Conservation (phyloP, 179 eudicot species). For the Drosera spatulata region DNA sequence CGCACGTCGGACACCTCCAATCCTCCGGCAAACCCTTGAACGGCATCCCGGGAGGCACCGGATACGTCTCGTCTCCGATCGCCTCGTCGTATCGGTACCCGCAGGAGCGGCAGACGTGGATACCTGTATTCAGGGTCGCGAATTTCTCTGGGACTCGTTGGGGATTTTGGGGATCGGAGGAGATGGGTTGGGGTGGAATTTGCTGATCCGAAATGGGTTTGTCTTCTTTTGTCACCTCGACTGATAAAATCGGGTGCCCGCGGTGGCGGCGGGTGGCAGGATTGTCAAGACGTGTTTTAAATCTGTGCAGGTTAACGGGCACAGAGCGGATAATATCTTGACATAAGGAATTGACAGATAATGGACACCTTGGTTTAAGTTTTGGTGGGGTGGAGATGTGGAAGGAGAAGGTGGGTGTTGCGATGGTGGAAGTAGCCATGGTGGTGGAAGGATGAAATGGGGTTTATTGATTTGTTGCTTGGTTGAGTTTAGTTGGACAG, state of each 20-base stretch:
- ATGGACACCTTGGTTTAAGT: constrained; percentile 18
- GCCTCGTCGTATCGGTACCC: constrained; percentile 71
- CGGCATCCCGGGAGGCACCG: constrained; percentile 79
- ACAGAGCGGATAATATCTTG: not conserved
- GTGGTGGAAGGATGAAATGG: constrained; percentile 7
- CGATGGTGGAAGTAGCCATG: constrained; percentile 31
- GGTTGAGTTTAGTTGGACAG: too few species aligned
- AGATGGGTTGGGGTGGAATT: constrained; percentile 15
- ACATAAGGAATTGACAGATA: constrained; percentile 2
- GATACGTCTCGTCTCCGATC: constrained; percentile 74
- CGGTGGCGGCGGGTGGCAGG: not conserved
- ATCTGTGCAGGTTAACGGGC: constrained; percentile 5
- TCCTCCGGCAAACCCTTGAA: constrained; percentile 79
- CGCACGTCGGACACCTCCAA: constrained; percentile 97
- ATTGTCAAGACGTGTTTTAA: constrained; percentile 6
- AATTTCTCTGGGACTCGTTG: constrained; percentile 76
- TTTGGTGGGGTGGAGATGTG: constrained; percentile 22
- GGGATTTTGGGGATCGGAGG: constrained; percentile 14
- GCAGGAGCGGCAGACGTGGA: constrained; percentile 86
- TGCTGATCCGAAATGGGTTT: constrained; percentile 25
- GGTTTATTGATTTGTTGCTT: too few species aligned
- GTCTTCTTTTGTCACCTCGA: constrained; percentile 57
- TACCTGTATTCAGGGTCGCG: constrained; percentile 84
- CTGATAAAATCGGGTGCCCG: constrained; percentile 26
- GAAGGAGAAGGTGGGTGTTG: constrained; percentile 31